Conservation (phyloP, 306 rosid genomes). For the Fagus sylvatica region DNA sequence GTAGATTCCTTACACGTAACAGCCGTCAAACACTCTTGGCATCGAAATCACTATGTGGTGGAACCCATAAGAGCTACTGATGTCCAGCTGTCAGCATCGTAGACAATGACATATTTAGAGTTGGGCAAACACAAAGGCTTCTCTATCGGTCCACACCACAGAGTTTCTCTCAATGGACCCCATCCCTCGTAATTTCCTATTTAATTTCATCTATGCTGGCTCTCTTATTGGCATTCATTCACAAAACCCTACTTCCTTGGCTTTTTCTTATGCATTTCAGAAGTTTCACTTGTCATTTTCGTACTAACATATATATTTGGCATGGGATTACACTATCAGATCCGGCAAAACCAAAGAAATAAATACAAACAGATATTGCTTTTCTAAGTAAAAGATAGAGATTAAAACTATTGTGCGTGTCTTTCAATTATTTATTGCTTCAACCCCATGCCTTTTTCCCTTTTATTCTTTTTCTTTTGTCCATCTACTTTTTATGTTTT, state of each 20-base stretch:
- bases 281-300: conserved; percentile 38
- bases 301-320: conserved; percentile 3
- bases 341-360: not conserved
- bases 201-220: too few species aligned
- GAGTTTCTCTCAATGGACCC: too few species aligned
- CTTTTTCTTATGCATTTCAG: conserved; percentile 12
- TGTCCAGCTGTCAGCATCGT: conserved; percentile 25
- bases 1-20: conserved; percentile 28
- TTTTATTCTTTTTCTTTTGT: conserved; percentile 7
- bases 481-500: not conserved
- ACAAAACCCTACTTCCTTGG: conserved; percentile 16
- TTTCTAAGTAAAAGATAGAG: not conserved
- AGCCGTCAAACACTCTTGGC: conserved; percentile 27
- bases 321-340: not conserved
- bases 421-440: not conserved
- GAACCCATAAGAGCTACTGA: not conserved
- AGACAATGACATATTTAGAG: conserved; percentile 16
- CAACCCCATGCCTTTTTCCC: not conserved
- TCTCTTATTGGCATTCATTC: not conserved
- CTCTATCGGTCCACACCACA: not conserved
- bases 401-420: not conserved
- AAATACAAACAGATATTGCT: not conserved
- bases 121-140: conserved; percentile 1
- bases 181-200: too few species aligned
- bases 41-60: not conserved